Evolutionary conservation across 2,329 filamentous ascomycete genomes (phyloP).

Genomic region (Dactylellina cionopaga): DNA sequence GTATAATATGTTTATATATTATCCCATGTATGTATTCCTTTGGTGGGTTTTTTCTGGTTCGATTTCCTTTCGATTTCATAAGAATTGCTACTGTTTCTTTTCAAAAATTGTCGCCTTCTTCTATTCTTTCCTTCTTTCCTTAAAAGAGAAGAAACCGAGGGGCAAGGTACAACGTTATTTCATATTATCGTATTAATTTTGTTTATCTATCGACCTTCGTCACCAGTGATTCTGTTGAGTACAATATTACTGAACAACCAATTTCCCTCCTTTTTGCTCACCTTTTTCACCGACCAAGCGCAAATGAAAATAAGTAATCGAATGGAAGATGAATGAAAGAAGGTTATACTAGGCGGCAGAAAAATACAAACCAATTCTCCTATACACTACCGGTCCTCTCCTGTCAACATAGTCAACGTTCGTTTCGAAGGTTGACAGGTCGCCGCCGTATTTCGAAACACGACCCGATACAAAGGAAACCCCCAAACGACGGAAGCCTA

Average conservation of each 20-base stretch:
- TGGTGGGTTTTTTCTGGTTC: not conserved
- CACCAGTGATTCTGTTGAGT: not conserved
- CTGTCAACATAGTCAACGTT: not conserved
- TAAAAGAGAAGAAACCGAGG: too few relatives aligned
- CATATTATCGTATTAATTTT: too few relatives aligned
- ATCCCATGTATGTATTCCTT: not conserved
- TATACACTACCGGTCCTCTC: not conserved
- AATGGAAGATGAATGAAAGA: not conserved
- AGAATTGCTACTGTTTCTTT: too few relatives aligned
- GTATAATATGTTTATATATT: constrained; percentile 9
- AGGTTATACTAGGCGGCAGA: not conserved
- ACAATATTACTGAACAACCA: constrained; percentile 1
- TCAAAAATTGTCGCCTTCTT: too few relatives aligned
- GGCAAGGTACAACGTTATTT: too few relatives aligned
- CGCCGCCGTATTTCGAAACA: constrained; percentile 3
- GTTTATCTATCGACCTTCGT: too few relatives aligned
- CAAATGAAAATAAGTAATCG: not conserved
- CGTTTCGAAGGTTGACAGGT: not conserved
- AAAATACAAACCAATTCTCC: not conserved
- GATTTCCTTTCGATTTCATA: too few relatives aligned
- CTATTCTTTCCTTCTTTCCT: not conserved
- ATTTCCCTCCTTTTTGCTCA: not conserved
- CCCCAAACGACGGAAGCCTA: not conserved
- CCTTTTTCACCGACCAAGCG: not conserved
- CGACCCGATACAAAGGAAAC: constrained; percentile 1